Conservation (phyloP, 2,329 filamentous ascomycete species). For the Metarhizium robertsii region DNA sequence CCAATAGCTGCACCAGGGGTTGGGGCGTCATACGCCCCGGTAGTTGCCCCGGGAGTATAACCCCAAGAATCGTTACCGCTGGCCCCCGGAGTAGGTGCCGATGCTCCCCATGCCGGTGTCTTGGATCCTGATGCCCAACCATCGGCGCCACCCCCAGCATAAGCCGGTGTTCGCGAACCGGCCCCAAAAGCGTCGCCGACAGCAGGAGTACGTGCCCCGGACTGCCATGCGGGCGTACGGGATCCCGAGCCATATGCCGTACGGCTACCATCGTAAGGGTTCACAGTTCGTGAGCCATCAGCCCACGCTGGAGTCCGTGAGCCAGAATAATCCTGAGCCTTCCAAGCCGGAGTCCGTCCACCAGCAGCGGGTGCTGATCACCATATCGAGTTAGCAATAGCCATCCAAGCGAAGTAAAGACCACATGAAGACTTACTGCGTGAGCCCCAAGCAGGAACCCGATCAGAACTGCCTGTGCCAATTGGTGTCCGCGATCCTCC, state of each 20-base stretch:
- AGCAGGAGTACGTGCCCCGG: constrained; percentile 64
- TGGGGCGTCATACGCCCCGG: constrained; percentile 57
- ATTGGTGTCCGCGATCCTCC: constrained; percentile 61
- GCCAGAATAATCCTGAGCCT: constrained; percentile 40
- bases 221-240: constrained; percentile 70
- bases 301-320: constrained; percentile 63
- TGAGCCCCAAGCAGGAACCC: constrained; percentile 69
- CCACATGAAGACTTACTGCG: constrained; percentile 45
- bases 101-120: constrained; percentile 63
- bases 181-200: constrained; percentile 50
- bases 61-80: constrained; percentile 52
- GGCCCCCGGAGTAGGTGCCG: constrained; percentile 48
- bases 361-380: constrained; percentile 44
- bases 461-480: constrained; percentile 47
- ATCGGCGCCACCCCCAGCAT: constrained; percentile 37
- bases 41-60: constrained; percentile 42
- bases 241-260: constrained; percentile 69
- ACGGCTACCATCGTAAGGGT: constrained; percentile 63
- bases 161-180: constrained; percentile 62
- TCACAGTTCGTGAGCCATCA: constrained; percentile 57
- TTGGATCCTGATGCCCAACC: constrained; percentile 62
- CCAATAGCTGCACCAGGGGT: constrained; percentile 51
- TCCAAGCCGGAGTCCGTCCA: constrained; percentile 56
- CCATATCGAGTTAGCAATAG: background rate
- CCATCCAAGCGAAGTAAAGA: background rate